phyloP scores from a whole-genome alignment of 2,329 filamentous ascomycete species.

The Exophiala viscosa region DNA sequence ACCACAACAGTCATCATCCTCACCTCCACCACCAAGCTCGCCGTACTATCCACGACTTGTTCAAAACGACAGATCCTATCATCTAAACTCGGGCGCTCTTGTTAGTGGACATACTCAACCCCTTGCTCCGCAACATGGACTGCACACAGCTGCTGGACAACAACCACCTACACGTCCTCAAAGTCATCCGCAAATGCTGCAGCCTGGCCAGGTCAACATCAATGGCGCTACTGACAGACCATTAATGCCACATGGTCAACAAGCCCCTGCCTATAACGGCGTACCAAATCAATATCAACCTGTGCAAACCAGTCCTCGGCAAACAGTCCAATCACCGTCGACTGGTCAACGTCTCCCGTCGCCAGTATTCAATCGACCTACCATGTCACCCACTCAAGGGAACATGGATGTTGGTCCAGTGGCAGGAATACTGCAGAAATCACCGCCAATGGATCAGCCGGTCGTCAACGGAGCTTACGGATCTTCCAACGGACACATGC shows the following conservation, averaged over 20 bases:
- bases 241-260: slow-evolving; percentile 24
- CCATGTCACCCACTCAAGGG: slow-evolving; percentile 49
- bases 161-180: neutral
- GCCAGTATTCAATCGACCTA: slow-evolving; percentile 44
- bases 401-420: slow-evolving; percentile 47
- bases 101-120: neutral
- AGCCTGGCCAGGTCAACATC: slow-evolving; percentile 1
- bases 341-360: slow-evolving; percentile 31
- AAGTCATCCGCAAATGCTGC: slow-evolving; percentile 26
- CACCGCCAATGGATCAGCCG: slow-evolving; percentile 15
- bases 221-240: slow-evolving; percentile 29
- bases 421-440: slow-evolving; percentile 41
- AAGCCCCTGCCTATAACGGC: slow-evolving; percentile 25
- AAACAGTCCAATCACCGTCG: slow-evolving; percentile 40
- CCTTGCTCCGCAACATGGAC: slow-evolving; percentile 1
- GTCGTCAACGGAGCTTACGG: slow-evolving; percentile 18
- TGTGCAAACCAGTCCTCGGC: slow-evolving; percentile 32
- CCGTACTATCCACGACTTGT: slow-evolving; percentile 1
- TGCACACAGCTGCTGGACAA: neutral
- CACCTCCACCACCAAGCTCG: slow-evolving; percentile 9
- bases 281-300: slow-evolving; percentile 23
- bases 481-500: slow-evolving; percentile 27
- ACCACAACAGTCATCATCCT: slow-evolving; percentile 22
- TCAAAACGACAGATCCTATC: slow-evolving; percentile 26
- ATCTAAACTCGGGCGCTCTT: slow-evolving; percentile 31